phyloP scores from a whole-genome alignment of 2,329 filamentous ascomycete genomes.

The Hypoxylon sp. region DNA sequence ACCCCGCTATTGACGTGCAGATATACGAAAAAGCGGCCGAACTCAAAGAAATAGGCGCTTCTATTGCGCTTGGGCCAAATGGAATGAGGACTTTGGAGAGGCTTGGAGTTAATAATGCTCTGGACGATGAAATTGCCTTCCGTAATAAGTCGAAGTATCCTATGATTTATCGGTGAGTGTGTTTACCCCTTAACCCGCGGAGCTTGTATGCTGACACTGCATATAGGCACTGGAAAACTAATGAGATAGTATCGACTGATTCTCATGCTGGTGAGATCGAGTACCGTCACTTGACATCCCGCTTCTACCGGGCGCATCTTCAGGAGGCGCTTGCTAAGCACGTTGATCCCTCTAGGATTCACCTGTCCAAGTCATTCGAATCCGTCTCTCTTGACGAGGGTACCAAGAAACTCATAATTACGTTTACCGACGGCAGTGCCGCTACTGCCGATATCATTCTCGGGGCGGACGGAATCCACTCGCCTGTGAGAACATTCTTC shows the following conservation, averaged over 20 bases:
- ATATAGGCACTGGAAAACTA: slow-evolving; percentile 59
- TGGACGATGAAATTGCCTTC: slow-evolving; percentile 59
- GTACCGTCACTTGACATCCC: slow-evolving; percentile 59
- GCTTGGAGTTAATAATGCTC: slow-evolving; percentile 63
- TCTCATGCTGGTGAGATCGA: slow-evolving; percentile 57
- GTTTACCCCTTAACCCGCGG: background rate
- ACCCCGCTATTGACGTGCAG: slow-evolving; percentile 61
- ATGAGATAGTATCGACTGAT: slow-evolving; percentile 63
- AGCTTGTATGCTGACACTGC: background rate
- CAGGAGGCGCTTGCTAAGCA: slow-evolving; percentile 64
- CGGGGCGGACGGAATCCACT: slow-evolving; percentile 68
- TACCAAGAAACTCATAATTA: slow-evolving; percentile 54
- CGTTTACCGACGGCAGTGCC: slow-evolving; percentile 64
- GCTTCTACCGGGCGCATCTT: slow-evolving; percentile 65
- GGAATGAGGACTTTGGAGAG: slow-evolving; percentile 66
- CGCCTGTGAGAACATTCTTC: slow-evolving; percentile 61
- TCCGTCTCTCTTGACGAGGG: slow-evolving; percentile 54
- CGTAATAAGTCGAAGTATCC: slow-evolving; percentile 60
- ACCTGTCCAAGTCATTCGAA: slow-evolving; percentile 60
- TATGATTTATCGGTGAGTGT: slow-evolving; percentile 61
- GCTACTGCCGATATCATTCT: slow-evolving; percentile 64
- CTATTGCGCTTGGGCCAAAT: slow-evolving; percentile 67
- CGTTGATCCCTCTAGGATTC: slow-evolving; percentile 59
- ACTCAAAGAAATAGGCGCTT: slow-evolving; percentile 64
- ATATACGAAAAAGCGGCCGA: slow-evolving; percentile 65